These are phyloP conservation scores for Pleurotus tuoliensis DNA, from an alignment of 768 basidiomycete species.

Conservation along the genomic window DNA sequence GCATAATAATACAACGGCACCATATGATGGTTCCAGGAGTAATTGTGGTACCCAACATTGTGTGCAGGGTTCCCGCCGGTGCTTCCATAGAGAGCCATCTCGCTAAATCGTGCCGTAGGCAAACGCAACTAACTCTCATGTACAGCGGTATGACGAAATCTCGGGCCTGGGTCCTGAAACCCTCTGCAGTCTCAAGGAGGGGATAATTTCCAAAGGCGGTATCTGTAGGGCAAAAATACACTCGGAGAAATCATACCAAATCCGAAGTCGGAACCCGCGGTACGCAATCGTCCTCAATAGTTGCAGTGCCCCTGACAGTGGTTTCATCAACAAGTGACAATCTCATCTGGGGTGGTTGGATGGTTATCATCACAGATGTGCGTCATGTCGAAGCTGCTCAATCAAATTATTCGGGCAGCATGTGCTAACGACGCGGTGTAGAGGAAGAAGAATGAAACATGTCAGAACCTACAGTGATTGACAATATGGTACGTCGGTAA, in stretches of 20 bases:
- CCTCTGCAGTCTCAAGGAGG: neutral
- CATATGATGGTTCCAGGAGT: neutral
- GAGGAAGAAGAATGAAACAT: too few relatives aligned
- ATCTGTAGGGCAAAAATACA: constrained; percentile 1
- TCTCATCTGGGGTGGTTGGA: too few relatives aligned
- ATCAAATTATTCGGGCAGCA: too few relatives aligned
- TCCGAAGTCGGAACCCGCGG: constrained; percentile 17
- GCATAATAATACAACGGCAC: neutral
- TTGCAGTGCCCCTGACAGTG: neutral
- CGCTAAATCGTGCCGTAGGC: constrained; percentile 8
- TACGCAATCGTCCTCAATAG: constrained; percentile 5
- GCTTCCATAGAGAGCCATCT: constrained; percentile 6
- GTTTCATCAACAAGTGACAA: neutral
- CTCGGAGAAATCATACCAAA: constrained; percentile 14
- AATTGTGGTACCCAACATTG: neutral
- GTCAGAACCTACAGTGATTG: too few relatives aligned
- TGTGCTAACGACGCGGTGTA: too few relatives aligned
- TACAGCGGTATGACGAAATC: constrained; percentile 1
- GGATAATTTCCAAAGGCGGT: neutral
- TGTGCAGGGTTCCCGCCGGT: constrained; percentile 7
- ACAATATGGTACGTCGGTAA: too few relatives aligned
- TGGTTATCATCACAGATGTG: too few relatives aligned
- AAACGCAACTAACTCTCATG: constrained; percentile 4
- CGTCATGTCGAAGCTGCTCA: too few relatives aligned
- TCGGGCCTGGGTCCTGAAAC: constrained; percentile 2